A percentile compares a stretch with the other conserved stretches of the same genome.
Conservation (phyloP, 164 flowering plant genomes). For the Chimonanthus salicifolius region DNA sequence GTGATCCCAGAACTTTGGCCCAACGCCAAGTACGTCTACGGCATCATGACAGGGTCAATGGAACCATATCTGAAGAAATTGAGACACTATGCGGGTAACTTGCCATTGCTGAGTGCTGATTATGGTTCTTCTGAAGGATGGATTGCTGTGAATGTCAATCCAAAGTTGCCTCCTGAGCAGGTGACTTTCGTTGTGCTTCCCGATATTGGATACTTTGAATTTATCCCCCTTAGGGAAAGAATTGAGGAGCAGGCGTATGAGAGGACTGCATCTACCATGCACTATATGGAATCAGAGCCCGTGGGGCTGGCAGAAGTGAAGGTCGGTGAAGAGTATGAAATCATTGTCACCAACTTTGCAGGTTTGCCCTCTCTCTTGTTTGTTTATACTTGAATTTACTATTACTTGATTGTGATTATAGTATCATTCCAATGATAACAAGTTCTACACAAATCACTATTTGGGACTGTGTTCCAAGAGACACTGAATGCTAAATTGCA, state of each 20-base stretch:
- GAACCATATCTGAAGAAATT: slow-evolving; percentile 74
- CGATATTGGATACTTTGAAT: slow-evolving; percentile 82
- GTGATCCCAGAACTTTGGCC: slow-evolving; percentile 80
- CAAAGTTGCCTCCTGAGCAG: slow-evolving; percentile 62
- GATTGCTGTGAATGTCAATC: slow-evolving; percentile 86
- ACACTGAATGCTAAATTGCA: no score
- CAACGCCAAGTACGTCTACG: slow-evolving; percentile 71
- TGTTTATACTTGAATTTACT: background rate
- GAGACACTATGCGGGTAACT: slow-evolving; percentile 84
- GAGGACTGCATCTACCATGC: slow-evolving; percentile 4
- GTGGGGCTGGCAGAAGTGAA: slow-evolving; percentile 77
- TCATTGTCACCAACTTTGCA: slow-evolving; percentile 71
- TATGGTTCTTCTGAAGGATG: slow-evolving; percentile 99
- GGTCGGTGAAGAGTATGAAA: slow-evolving; percentile 82
- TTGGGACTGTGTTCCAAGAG: background rate
- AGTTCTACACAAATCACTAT: background rate
- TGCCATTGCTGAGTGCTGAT: slow-evolving; percentile 73
- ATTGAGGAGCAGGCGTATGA: slow-evolving; percentile 15
- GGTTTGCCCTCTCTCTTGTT: slow-evolving; percentile 36
- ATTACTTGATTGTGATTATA: background rate
- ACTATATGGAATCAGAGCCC: slow-evolving; percentile 39
- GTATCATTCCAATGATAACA: background rate
- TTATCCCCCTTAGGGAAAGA: slow-evolving; percentile 50
- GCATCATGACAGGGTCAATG: slow-evolving; percentile 99
- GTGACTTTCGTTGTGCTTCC: slow-evolving; percentile 82